Evolutionary conservation across 164 flowering plant species (phyloP), one percentile per base, ranked within the genome.

Genomic region (Echeveria elegans): DNA sequence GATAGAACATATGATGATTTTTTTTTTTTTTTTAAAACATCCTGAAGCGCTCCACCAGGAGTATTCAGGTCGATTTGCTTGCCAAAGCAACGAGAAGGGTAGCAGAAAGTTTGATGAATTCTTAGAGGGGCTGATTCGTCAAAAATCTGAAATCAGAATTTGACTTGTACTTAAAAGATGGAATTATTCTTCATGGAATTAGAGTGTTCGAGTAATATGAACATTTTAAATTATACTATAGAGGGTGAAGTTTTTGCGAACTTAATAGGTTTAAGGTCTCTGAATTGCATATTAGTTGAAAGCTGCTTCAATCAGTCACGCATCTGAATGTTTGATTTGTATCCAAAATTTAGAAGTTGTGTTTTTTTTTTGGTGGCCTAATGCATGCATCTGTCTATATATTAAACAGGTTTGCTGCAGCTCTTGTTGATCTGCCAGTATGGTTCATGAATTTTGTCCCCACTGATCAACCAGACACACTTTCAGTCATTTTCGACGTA

Each of bases 361-460:
- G 29, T n/a, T n/a, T n/a, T n/a, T n/a, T n/a, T n/a, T 68, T 29
- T 62, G 1, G 16, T 31, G 6, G 30, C 36, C 47, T 59, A 32
- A 34, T 60, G 63, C 41, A n/a, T n/a, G n/a, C n/a, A n/a, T n/a
- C 29, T 28, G 21, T 19, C 29, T 41, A 6, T 65, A 12, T 34
- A 7, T 65, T 30, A 18, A 52, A 66, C 89, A 94, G 98, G 67
- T 94, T 94, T 82, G 95, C 97, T 64, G 93, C 96, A 63, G 90
- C 96, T 53, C 82, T 94, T 37, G 69, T 79, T 64, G 75, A 82
- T 73, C 79, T 63, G 56, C 90, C 90, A 18, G 62, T 88, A 8
- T 94, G 97, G 99, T 96, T 91, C 36, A 91, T 91, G 95, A 94
- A 94, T 68, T 79, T 84, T 7, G 78, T 88, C 43, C 92, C 96